Evolutionary conservation across 768 basidiomycete genomes (phyloP).

Genomic region (Boletellus emodensis): DNA sequence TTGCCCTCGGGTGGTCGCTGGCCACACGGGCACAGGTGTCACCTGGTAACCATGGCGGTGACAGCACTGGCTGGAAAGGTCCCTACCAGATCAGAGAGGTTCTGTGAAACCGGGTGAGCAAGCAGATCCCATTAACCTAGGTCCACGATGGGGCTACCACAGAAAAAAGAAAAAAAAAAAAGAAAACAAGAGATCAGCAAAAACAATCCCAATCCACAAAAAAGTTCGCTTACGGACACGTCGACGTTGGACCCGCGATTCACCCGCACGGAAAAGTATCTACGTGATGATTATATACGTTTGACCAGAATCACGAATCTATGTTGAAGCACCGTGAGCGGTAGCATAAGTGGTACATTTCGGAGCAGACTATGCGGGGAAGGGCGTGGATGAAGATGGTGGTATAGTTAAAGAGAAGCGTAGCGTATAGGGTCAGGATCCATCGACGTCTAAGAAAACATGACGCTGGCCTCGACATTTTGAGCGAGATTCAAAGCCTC

Average conservation of each 20-base stretch:
- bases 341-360: slow-evolving; percentile 29
- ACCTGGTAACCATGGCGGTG: slow-evolving; percentile 6
- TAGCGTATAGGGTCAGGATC: slow-evolving; percentile 27
- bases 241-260: slow-evolving; percentile 10
- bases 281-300: slow-evolving; percentile 25
- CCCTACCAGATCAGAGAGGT: background rate
- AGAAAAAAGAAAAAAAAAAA: background rate
- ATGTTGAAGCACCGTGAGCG: slow-evolving; percentile 20
- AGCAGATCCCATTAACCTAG: background rate
- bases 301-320: slow-evolving; percentile 23
- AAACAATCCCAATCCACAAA: slow-evolving; percentile 1
- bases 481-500: slow-evolving; percentile 6
- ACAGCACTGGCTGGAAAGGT: background rate
- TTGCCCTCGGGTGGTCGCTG: background rate
- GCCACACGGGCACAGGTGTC: background rate
- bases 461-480: slow-evolving; percentile 17
- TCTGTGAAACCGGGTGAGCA: background rate
- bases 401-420: slow-evolving; percentile 28
- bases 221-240: slow-evolving; percentile 23
- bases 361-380: slow-evolving; percentile 30
- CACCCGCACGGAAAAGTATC: slow-evolving; percentile 20
- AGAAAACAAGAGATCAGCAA: slow-evolving; percentile 14
- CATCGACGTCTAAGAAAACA: slow-evolving; percentile 19
- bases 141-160: slow-evolving; percentile 4
- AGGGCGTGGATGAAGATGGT: slow-evolving; percentile 14